These are phyloP conservation scores for Biscogniauxia marginata DNA, from an alignment of 2,329 filamentous ascomycete genomes.

Conservation along the genomic window DNA sequence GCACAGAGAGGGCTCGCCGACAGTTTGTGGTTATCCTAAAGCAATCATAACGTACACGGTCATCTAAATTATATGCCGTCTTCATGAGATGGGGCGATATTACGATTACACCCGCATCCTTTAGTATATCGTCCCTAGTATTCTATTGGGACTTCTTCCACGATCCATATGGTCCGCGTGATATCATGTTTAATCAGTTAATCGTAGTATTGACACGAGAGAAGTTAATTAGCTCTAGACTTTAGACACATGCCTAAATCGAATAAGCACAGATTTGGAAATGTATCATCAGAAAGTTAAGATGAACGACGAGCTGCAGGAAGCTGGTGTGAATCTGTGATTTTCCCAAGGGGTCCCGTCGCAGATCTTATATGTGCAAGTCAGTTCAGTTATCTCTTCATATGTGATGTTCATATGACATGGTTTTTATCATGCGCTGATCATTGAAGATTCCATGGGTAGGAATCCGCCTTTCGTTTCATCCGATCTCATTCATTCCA, in stretches of 20 bases:
- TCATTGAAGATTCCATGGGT: slow-evolving; percentile 5
- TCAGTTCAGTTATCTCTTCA: slow-evolving; percentile 12
- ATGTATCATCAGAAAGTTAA: neutral
- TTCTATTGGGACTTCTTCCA: neutral
- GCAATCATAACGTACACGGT: neutral
- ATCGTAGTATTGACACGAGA: neutral
- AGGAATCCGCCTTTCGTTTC: slow-evolving; percentile 6
- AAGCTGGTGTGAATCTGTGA: slow-evolving; percentile 1
- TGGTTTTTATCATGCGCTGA: slow-evolving; percentile 13
- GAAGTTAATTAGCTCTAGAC: no score
- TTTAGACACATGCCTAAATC: no score
- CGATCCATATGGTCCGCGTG: neutral
- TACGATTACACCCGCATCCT: neutral
- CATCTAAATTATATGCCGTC: neutral
- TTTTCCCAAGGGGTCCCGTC: slow-evolving; percentile 9
- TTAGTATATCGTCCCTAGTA: neutral
- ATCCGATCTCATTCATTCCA: slow-evolving; percentile 11
- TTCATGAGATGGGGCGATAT: neutral
- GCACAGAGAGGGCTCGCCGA: no score
- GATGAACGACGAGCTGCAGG: neutral
- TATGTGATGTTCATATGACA: neutral
- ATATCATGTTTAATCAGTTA: neutral
- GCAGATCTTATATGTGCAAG: slow-evolving; percentile 9
- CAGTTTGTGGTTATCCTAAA: neutral
- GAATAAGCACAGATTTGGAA: neutral